Evolutionary conservation across 768 basidiomycete genomes (phyloP).

Genomic region (Hygrophorus pudorinus): DNA sequence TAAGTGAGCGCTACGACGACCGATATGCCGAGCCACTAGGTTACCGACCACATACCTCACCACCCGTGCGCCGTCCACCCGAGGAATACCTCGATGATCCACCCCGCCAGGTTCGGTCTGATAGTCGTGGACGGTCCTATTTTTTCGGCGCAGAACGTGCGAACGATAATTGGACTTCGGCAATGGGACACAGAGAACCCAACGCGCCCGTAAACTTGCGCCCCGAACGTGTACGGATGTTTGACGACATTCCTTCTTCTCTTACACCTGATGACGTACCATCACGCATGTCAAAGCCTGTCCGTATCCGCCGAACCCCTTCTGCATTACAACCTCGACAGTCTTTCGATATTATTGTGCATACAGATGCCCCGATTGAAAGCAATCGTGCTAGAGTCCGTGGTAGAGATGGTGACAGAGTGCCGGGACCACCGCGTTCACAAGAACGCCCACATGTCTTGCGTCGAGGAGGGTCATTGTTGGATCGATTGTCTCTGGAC

Average conservation of each 20-base stretch:
- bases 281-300: neutral
- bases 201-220: neutral
- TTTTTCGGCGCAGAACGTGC: neutral
- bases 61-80: slow-evolving; percentile 9
- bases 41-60: slow-evolving; percentile 11
- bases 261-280: neutral
- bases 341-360: neutral
- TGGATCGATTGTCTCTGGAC: slow-evolving; percentile 25
- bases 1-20: slow-evolving; percentile 15
- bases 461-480: slow-evolving; percentile 20
- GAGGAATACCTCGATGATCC: neutral
- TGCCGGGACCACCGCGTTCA: neutral
- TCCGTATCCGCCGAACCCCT: slow-evolving; percentile 3
- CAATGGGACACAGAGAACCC: neutral
- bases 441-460: slow-evolving; percentile 8
- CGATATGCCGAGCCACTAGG: slow-evolving; percentile 1
- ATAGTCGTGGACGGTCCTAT: neutral
- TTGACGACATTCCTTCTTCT: neutral
- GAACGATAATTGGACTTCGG: neutral
- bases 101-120: slow-evolving; percentile 2
- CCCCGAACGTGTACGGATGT: neutral
- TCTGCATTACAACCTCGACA: neutral
- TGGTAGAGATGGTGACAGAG: neutral
- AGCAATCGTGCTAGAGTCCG: neutral
- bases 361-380: neutral